Conservation (phyloP, 73 alveolate species). For the Tetrahymena borealis region DNA sequence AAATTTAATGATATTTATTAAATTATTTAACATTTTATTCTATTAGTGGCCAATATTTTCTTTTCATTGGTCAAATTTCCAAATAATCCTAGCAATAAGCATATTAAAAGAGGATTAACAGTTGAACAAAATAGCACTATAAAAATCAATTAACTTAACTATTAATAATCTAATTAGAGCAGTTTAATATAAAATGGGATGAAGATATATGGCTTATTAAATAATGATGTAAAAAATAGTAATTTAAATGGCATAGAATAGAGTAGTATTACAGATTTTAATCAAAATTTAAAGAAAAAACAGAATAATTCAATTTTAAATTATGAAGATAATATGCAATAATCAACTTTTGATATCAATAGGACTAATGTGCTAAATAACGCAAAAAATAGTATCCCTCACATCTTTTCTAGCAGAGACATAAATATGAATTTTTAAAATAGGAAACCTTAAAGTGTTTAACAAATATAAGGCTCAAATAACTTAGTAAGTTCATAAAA, state of each 20-base stretch:
- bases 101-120: not conserved
- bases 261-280: not conserved
- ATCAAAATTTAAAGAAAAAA: not conserved
- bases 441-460: too few species aligned
- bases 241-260: not conserved
- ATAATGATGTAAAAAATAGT: too few species aligned
- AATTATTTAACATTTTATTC: not conserved
- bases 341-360: not conserved
- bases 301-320: not conserved
- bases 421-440: too few species aligned
- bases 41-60: not conserved
- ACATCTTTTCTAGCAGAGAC: too few species aligned
- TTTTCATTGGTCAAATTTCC: not conserved
- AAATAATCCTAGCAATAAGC: not conserved
- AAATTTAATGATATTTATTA: not conserved
- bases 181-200: too few species aligned
- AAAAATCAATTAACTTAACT: not conserved
- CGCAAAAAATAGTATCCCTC: not conserved
- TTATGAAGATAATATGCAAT: not conserved
- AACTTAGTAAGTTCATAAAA: not conserved
- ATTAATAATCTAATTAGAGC: too few species aligned
- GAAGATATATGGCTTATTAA: too few species aligned
- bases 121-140: not conserved
- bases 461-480: too few species aligned
- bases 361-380: not conserved